Percentiles rank a stretch among this genome's conserved stretches.
phyloP scores from a whole-genome alignment of 208 protist species.

The Crithidia acanthocephali region DNA sequence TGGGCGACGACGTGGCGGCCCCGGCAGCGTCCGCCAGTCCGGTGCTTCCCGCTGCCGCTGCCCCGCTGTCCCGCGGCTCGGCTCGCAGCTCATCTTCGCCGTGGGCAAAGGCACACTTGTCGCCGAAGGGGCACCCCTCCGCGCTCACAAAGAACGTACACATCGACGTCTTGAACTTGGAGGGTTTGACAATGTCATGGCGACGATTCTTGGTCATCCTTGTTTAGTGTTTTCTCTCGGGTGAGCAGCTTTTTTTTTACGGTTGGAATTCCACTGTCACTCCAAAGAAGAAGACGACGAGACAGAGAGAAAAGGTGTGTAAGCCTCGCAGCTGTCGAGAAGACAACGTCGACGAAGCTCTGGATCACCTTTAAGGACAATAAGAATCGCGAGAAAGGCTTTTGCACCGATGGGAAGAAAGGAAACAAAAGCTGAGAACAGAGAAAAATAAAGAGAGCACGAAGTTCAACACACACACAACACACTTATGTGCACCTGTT shows the following conservation, averaged over 20 bases:
- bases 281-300: too few species aligned
- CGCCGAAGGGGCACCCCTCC: constrained; percentile 74
- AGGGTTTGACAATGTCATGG: constrained; percentile 85
- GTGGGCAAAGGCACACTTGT: constrained; percentile 85
- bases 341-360: too few species aligned
- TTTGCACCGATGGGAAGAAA: neutral
- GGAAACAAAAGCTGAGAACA: constrained; percentile 19
- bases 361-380: too few species aligned
- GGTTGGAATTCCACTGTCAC: too few species aligned
- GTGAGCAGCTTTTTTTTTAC: constrained; percentile 10
- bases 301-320: too few species aligned
- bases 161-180: constrained; percentile 89
- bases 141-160: constrained; percentile 68
- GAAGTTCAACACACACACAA: neutral
- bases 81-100: constrained; percentile 66
- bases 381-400: too few species aligned
- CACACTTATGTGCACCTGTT: neutral
- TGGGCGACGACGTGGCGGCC: constrained; percentile 1
- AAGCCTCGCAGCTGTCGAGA: too few species aligned
- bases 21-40: neutral
- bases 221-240: constrained; percentile 9
- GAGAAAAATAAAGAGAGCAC: constrained; percentile 1
- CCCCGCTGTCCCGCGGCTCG: constrained; percentile 32
- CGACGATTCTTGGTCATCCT: constrained; percentile 61
- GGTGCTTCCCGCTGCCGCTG: neutral